phyloP scores from a whole-genome alignment of 768 basidiomycete genomes.

The Punctularia strigosozonata region DNA sequence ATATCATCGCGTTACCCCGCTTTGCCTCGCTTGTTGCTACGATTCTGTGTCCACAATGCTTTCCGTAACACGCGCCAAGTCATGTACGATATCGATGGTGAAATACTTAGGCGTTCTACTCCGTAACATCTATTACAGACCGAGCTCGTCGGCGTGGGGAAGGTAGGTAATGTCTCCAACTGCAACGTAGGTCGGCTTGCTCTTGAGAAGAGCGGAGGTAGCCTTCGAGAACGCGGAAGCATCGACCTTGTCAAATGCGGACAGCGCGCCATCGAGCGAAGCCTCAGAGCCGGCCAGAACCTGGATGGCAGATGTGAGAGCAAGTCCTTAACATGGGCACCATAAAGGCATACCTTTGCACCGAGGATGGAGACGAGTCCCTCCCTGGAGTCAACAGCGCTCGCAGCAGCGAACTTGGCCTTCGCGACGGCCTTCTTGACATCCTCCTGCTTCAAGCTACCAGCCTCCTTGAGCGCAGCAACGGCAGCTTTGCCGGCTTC shows the following conservation, averaged over 20 bases:
- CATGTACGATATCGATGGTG: no score
- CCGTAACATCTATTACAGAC: no score
- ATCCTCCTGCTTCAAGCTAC: constrained; percentile 47
- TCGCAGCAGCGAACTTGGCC: constrained; percentile 78
- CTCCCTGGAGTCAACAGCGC: constrained; percentile 53
- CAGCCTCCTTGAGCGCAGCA: constrained; percentile 43
- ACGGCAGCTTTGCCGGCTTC: constrained; percentile 62
- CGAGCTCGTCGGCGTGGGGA: constrained; percentile 78
- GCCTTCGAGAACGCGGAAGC: constrained; percentile 59
- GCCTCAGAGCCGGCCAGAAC: constrained; percentile 47
- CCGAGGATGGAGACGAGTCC: constrained; percentile 54
- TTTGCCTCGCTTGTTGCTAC: no score
- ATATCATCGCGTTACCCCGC: no score
- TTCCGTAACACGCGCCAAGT: no score
- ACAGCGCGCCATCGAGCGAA: constrained; percentile 50
- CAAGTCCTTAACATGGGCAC: no score
- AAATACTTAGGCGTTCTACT: no score
- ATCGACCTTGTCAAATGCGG: constrained; percentile 60
- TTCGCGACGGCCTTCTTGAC: constrained; percentile 76
- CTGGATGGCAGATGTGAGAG: constrained; percentile 22
- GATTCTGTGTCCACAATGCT: no score
- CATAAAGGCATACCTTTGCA: constrained; percentile 37
- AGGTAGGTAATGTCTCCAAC: constrained; percentile 69
- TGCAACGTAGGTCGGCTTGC: constrained; percentile 80
- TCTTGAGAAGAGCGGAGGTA: constrained; percentile 50